Conservation (phyloP, 169 alveolate species). For the Blepharisma undulans region DNA sequence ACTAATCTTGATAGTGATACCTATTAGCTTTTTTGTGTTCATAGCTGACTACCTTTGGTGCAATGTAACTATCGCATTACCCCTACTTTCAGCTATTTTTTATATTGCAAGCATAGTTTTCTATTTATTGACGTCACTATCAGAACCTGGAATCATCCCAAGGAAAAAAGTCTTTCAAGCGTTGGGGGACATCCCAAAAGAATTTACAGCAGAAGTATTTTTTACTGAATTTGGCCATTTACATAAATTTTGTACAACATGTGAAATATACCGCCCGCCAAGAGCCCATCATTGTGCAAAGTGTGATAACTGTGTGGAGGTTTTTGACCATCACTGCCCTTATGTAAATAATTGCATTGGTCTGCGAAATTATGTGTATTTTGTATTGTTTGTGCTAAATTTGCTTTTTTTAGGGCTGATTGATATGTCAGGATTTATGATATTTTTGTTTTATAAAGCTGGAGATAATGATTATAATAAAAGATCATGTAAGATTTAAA, state of each 20-base stretch:
- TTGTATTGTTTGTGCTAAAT: conserved; percentile 31
- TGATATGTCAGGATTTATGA: neutral
- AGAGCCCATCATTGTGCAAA: conserved; percentile 66
- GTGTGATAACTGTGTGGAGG: conserved; percentile 76
- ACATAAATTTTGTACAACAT: conserved; percentile 67
- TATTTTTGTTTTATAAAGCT: neutral
- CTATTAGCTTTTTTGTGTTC: neutral
- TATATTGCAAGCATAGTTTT: neutral
- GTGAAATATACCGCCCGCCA: conserved; percentile 69
- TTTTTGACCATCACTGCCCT: conserved; percentile 81
- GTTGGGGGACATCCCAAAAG: neutral
- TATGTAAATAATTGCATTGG: conserved; percentile 76
- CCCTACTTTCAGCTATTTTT: neutral
- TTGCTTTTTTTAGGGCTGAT: conserved; percentile 14
- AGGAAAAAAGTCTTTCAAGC: conserved; percentile 26
- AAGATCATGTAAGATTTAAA: neutral
- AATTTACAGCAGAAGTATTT: neutral
- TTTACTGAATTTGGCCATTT: neutral
- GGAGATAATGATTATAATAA: neutral
- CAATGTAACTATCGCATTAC: neutral
- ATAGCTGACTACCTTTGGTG: conserved; percentile 1
- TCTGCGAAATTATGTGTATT: conserved; percentile 53
- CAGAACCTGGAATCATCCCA: conserved; percentile 43
- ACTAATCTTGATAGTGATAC: neutral
- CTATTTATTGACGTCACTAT: neutral